Conservation (phyloP, 768 basidiomycete species). For the Lyophyllum semitale region DNA sequence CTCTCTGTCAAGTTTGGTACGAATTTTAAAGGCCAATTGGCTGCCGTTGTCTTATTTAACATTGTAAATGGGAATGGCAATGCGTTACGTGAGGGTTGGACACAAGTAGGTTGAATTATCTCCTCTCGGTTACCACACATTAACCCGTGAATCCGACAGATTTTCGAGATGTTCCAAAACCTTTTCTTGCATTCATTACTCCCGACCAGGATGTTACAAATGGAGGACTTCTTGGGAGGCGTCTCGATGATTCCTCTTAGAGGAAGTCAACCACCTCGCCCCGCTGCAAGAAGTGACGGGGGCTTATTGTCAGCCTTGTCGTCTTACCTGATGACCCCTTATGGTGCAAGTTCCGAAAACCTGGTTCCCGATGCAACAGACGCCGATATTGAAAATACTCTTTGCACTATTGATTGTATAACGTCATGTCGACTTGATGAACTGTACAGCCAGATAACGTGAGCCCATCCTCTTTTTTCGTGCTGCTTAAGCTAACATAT, state of each 20-base stretch:
- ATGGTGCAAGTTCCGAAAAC: constrained; percentile 72
- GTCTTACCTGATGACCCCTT: constrained; percentile 96
- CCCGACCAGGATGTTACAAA: constrained; percentile 88
- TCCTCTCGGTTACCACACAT: not conserved
- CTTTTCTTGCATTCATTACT: constrained; percentile 92
- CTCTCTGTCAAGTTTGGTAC: constrained; percentile 93
- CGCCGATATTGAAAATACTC: constrained; percentile 88
- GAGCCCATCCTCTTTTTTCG: constrained; percentile 28
- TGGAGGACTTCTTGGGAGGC: constrained; percentile 98
- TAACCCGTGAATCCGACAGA: constrained; percentile 43
- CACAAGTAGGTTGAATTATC: constrained; percentile 55
- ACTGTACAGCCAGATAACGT: constrained; percentile 93
- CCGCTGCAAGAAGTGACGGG: constrained; percentile 73
- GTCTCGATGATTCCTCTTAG: constrained; percentile 89
- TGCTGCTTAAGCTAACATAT: not conserved
- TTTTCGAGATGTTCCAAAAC: constrained; percentile 98
- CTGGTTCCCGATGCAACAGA: constrained; percentile 88
- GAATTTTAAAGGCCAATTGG: constrained; percentile 92
- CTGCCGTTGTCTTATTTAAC: constrained; percentile 95
- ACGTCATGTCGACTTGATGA: constrained; percentile 92
- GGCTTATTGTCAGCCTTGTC: constrained; percentile 92
- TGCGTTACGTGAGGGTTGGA: constrained; percentile 94
- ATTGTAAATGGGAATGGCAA: constrained; percentile 97
- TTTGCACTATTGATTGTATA: constrained; percentile 95
- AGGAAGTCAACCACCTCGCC: constrained; percentile 65